A percentile compares a stretch with the other conserved stretches of the same genome.
Conservation (phyloP, 305 asterid genomes). For the Fraxinus floribunda region DNA sequence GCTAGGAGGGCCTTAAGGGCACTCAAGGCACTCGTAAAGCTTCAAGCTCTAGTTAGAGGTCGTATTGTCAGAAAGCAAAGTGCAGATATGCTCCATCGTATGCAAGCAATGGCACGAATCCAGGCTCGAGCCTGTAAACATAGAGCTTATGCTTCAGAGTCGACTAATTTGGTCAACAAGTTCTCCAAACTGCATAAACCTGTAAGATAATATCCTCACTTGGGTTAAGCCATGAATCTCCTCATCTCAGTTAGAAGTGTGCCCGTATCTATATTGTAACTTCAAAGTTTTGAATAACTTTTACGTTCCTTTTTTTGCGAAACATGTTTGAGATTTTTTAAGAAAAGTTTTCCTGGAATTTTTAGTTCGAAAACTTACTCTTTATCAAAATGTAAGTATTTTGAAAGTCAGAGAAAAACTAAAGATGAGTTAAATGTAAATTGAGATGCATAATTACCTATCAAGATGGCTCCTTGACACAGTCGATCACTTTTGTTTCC, state of each 20-base stretch:
- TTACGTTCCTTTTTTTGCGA: not conserved
- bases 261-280: not conserved
- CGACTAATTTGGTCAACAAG: constrained; percentile 31
- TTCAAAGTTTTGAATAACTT: not conserved
- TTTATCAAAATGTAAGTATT: not conserved
- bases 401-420: not conserved
- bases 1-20: constrained; percentile 91
- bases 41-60: constrained; percentile 94
- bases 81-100: constrained; percentile 82
- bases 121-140: constrained; percentile 86
- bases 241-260: not conserved
- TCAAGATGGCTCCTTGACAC: not conserved
- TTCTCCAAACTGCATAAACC: constrained; percentile 32
- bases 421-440: not conserved
- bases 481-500: not conserved
- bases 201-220: constrained; percentile 38
- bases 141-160: constrained; percentile 45
- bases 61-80: constrained; percentile 86
- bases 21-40: constrained; percentile 85
- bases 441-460: not conserved
- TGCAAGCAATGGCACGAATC: constrained; percentile 95
- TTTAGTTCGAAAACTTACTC: not conserved
- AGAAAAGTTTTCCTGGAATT: not conserved
- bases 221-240: not conserved
- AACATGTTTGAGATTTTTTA: not conserved